Percentiles rank a stretch among this genome's conserved stretches.
Conservation (phyloP, 75 land plant genomes). For the Pinus albicaulis region DNA sequence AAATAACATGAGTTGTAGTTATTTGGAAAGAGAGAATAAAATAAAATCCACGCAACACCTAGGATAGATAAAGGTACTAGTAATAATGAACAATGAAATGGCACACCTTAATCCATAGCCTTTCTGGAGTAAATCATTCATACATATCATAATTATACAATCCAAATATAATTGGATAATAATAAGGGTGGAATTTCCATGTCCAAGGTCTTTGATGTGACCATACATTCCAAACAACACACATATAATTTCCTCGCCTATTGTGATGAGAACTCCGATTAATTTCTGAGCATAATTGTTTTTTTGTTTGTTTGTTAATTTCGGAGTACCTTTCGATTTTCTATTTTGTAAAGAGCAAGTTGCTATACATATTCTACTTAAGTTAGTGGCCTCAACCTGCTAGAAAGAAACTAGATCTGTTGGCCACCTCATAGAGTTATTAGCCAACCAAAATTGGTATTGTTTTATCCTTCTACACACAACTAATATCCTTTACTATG, state of each 20-base stretch:
- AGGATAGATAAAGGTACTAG: conserved; percentile 17
- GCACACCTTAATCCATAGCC: conserved; percentile 93
- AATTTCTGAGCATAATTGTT: conserved; percentile 86
- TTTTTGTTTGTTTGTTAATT: too few species aligned
- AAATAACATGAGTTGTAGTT: conserved; percentile 35
- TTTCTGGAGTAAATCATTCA: conserved; percentile 85
- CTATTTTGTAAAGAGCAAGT: too few species aligned
- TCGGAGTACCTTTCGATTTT: too few species aligned
- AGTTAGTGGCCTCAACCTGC: too few species aligned
- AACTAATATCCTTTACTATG: too few species aligned
- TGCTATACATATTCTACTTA: too few species aligned
- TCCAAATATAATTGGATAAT: conserved; percentile 81
- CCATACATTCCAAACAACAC: conserved; percentile 93
- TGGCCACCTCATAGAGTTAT: too few species aligned
- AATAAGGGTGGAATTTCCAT: conserved; percentile 84
- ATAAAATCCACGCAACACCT: not conserved
- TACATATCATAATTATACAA: conserved; percentile 77
- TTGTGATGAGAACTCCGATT: conserved; percentile 76
- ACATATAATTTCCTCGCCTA: conserved; percentile 88
- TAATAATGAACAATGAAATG: conserved; percentile 84
- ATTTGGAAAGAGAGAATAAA: conserved; percentile 46
- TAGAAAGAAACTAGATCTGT: too few species aligned
- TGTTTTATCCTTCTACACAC: too few species aligned
- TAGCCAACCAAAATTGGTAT: too few species aligned
- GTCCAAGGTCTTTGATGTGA: conserved; percentile 73